These are phyloP conservation scores for Triglochin maritima DNA, from an alignment of 106 monocot genomes.

Conservation along the genomic window DNA sequence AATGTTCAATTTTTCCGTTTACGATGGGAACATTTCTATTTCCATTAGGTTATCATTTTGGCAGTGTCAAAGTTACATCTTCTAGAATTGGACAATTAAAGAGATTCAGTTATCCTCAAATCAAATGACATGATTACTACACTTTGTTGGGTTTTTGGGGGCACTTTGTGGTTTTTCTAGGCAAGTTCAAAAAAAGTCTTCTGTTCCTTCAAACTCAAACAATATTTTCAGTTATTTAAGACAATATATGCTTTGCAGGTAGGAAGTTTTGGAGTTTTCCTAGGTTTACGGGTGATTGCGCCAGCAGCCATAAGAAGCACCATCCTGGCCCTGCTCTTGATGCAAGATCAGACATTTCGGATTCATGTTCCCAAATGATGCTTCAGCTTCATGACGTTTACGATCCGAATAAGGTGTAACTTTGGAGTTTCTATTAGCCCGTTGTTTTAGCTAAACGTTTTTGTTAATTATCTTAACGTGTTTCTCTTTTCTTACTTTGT, in stretches of 20 bases:
- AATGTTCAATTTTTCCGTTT: neutral
- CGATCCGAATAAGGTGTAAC: slow-evolving; percentile 20
- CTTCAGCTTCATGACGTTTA: slow-evolving; percentile 29
- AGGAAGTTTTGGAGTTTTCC: slow-evolving; percentile 30
- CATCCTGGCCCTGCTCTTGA: slow-evolving; percentile 13
- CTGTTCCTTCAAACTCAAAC: too few species aligned
- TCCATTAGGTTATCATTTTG: too few species aligned
- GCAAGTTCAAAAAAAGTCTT: too few species aligned
- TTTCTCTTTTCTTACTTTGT: neutral
- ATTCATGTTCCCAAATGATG: slow-evolving; percentile 31
- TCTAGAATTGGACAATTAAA: too few species aligned
- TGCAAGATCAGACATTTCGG: slow-evolving; percentile 20
- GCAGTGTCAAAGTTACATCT: too few species aligned
- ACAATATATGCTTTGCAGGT: slow-evolving; percentile 1
- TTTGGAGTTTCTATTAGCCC: neutral
- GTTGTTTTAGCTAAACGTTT: neutral
- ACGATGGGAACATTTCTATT: neutral
- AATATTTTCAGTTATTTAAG: too few species aligned
- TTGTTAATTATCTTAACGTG: neutral
- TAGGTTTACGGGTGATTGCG: slow-evolving; percentile 27
- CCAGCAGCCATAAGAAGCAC: slow-evolving; percentile 18
- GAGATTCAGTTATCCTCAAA: too few species aligned
- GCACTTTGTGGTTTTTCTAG: too few species aligned
- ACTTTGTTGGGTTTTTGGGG: too few species aligned
- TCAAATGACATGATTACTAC: too few species aligned